Conservation (phyloP, 192 early-diverging fungal species). For the Entophlyctis helioformis region DNA sequence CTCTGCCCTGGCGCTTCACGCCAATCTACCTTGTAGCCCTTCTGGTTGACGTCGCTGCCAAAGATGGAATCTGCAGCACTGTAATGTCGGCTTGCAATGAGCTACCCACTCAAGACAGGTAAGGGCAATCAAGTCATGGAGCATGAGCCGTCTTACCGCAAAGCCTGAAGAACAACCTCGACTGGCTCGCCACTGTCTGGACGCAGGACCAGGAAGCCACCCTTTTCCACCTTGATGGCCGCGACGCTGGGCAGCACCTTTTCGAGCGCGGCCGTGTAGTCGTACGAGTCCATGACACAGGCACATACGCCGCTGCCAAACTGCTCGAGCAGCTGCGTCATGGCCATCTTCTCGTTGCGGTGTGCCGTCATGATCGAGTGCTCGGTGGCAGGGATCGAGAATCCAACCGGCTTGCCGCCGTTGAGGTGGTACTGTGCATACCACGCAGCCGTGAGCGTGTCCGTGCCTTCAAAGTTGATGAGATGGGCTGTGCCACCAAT, state of each 20-base stretch:
- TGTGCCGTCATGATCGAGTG: slow-evolving; percentile 82
- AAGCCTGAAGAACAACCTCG: slow-evolving; percentile 56
- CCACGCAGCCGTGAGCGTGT: slow-evolving; percentile 67
- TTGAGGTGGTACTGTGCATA: slow-evolving; percentile 72
- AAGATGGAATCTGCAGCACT: slow-evolving; percentile 65
- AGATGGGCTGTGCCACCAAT: slow-evolving; percentile 77
- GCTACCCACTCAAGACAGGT: too few relatives aligned
- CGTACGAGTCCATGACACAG: slow-evolving; percentile 87
- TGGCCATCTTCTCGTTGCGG: slow-evolving; percentile 56
- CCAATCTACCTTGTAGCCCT: slow-evolving; percentile 58
- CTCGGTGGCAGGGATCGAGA: slow-evolving; percentile 78
- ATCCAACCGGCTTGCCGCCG: slow-evolving; percentile 55
- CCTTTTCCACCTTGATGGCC: slow-evolving; percentile 52
- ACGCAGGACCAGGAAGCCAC: slow-evolving; percentile 70
- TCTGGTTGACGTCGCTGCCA: slow-evolving; percentile 51
- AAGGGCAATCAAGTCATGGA: too few relatives aligned
- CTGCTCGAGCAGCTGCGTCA: slow-evolving; percentile 45
- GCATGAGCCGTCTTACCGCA: too few relatives aligned
- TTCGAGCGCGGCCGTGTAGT: slow-evolving; percentile 64
- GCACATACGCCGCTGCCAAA: slow-evolving; percentile 67
- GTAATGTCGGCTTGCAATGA: too few relatives aligned
- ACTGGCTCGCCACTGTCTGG: slow-evolving; percentile 80
- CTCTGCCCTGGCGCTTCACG: too few relatives aligned
- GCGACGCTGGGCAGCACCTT: slow-evolving; percentile 60
- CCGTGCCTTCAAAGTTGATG: slow-evolving; percentile 69